Conservation (phyloP, 495 filamentous ascomycete genomes). For the Lentithecium fluviatile region DNA sequence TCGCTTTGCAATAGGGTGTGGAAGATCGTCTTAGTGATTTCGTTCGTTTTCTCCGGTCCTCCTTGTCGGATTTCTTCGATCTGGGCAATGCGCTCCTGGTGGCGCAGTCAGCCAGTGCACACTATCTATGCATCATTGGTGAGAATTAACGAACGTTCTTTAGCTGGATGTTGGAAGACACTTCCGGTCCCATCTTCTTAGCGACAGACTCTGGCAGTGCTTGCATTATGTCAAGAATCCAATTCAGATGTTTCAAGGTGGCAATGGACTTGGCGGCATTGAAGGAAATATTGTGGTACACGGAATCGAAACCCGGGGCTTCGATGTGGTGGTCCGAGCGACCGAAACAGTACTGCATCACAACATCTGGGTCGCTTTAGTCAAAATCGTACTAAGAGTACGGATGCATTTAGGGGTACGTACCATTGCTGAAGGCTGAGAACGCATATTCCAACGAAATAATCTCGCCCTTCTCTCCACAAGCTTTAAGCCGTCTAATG, state of each 20-base stretch:
- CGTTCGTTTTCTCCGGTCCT: constrained; percentile 26
- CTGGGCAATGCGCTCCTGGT: constrained; percentile 1
- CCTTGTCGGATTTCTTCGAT: constrained; percentile 13
- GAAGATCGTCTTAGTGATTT: constrained; percentile 19
- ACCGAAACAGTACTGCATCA: constrained; percentile 24
- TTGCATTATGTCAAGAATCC: constrained; percentile 18
- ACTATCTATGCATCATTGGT: not conserved
- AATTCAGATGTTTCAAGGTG: constrained; percentile 15
- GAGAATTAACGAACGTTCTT: constrained; percentile 1
- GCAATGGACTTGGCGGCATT: constrained; percentile 13
- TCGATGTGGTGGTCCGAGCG: constrained; percentile 23
- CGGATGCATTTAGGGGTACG: not conserved
- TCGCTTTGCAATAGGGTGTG: constrained; percentile 15
- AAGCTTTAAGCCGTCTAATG: not conserved
- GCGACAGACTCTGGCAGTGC: constrained; percentile 19
- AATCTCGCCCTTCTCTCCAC: not conserved
- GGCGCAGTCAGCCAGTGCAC: not conserved
- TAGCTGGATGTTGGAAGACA: constrained; percentile 2
- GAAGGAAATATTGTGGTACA: constrained; percentile 20
- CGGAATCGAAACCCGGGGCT: constrained; percentile 14
- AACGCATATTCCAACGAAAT: constrained; percentile 10
- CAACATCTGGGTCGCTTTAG: constrained; percentile 7
- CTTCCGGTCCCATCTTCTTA: constrained; percentile 2
- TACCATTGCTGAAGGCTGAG: constrained; percentile 11
- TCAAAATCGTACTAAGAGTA: no score